Conservation (phyloP, 108 stramenopile genomes). For the Halocafeteria seosinensis region DNA sequence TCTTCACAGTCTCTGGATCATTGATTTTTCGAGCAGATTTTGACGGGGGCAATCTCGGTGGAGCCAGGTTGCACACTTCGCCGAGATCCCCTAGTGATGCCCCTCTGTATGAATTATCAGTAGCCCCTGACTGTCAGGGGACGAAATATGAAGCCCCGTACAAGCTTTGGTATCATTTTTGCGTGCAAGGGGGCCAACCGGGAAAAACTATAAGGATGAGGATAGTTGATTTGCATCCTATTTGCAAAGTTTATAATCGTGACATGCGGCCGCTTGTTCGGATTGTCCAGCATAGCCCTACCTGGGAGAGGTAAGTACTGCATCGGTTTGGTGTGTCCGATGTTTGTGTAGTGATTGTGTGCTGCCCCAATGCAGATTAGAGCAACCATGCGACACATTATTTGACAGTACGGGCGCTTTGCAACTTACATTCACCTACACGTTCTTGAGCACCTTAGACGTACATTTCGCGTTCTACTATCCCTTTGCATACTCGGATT, state of each 20-base stretch:
- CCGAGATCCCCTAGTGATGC: background rate
- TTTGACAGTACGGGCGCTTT: background rate
- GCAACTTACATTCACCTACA: background rate
- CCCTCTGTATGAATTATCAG: background rate
- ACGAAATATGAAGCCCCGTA: background rate
- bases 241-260: background rate
- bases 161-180: background rate
- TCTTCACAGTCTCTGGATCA: too few species aligned
- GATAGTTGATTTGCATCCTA: background rate
- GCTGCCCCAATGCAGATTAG: background rate
- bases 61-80: background rate
- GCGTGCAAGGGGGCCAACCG: background rate
- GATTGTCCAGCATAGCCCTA: background rate
- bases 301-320: background rate
- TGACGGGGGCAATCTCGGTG: background rate
- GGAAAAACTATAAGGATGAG: background rate
- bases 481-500: background rate
- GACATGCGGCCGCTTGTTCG: constrained; percentile 1
- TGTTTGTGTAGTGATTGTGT: background rate
- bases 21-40: background rate
- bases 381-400: background rate
- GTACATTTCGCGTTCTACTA: constrained; percentile 1
- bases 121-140: background rate
- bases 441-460: background rate
- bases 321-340: background rate